Conservation (phyloP, 768 basidiomycete genomes). For the Pisolithus albus region DNA sequence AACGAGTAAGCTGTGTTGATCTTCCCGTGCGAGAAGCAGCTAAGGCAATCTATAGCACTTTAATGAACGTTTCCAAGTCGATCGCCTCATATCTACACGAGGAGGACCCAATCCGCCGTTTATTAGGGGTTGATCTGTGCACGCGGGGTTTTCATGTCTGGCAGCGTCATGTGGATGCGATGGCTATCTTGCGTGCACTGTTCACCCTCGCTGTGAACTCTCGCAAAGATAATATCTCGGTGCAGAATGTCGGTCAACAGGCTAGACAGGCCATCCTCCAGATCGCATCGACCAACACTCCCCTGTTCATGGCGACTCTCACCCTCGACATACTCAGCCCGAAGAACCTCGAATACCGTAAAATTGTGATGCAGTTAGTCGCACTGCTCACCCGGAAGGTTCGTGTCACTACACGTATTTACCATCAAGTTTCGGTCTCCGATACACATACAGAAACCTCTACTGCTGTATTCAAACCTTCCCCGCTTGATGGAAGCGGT, state of each 20-base stretch:
- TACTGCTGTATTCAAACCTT: constrained; percentile 77
- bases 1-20: constrained; percentile 43
- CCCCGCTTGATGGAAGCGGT: constrained; percentile 90
- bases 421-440: not conserved
- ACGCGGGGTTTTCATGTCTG: constrained; percentile 89
- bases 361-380: constrained; percentile 86
- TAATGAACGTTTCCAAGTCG: constrained; percentile 82
- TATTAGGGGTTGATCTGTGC: constrained; percentile 82
- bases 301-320: constrained; percentile 90
- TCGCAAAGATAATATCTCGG: constrained; percentile 60
- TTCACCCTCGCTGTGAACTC: constrained; percentile 72
- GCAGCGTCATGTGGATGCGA: constrained; percentile 90
- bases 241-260: constrained; percentile 66
- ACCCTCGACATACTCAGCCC: constrained; percentile 84
- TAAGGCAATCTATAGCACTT: constrained; percentile 40
- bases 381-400: constrained; percentile 92
- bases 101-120: constrained; percentile 55
- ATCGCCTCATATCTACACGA: constrained; percentile 73
- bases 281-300: constrained; percentile 77
- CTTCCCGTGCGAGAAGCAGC: not conserved
- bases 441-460: constrained; percentile 54
- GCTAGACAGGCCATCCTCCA: constrained; percentile 80
- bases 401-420: not conserved
- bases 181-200: constrained; percentile 78
- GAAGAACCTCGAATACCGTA: constrained; percentile 66